Base-by-base conservation (phyloP, 78 protist species). In the Anaeramoeba ignava region DNA sequence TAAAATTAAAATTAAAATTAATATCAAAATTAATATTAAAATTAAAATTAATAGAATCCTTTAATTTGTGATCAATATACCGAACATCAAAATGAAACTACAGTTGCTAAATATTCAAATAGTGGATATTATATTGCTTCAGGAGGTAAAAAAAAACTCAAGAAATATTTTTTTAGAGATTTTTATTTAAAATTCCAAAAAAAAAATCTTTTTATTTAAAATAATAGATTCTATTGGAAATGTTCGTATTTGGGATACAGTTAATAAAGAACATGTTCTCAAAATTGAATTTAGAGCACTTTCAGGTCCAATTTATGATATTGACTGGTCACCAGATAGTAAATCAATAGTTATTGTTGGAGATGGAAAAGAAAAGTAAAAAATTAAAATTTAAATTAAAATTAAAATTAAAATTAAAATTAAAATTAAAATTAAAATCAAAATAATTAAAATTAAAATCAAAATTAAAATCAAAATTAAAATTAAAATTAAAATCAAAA, bases 341-440 rank as follows among this genome's bases (percentile, higher is more conserved):
- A 85, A 95, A 85, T 93, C 96, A 87, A 78, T 96, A 27, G 82
- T 90, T 34, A 95, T 83, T 33, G 96, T 90, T 68, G 99, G 99
- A 38, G 97, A 95, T 27, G 97, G 98, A 78, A 40, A 84, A 37
- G 96, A 91, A 78, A 3, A 34, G 79, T 92, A 54, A 41, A 92
- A n/a, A n/a, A n/a, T n/a, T n/a, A n/a, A n/a, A n/a, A n/a, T n/a
- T n/a, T n/a, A n/a, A n/a, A n/a, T n/a, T n/a, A n/a, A n/a, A n/a
- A n/a, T n/a, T n/a, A n/a, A n/a, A n/a, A n/a, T n/a, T n/a, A n/a
- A n/a, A n/a, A n/a, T n/a, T n/a, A n/a, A n/a, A n/a, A n/a, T n/a
- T n/a, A n/a, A n/a, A n/a, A n/a, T n/a, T n/a, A n/a, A n/a, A n/a
- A n/a, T n/a, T n/a, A n/a, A n/a, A n/a, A n/a, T n/a, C n/a, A n/a